A percentile compares a stretch with the other conserved stretches of the same genome.
These are phyloP conservation scores for Volutella citrinella DNA, from an alignment of 2,329 filamentous ascomycete genomes.

Conservation along the genomic window DNA sequence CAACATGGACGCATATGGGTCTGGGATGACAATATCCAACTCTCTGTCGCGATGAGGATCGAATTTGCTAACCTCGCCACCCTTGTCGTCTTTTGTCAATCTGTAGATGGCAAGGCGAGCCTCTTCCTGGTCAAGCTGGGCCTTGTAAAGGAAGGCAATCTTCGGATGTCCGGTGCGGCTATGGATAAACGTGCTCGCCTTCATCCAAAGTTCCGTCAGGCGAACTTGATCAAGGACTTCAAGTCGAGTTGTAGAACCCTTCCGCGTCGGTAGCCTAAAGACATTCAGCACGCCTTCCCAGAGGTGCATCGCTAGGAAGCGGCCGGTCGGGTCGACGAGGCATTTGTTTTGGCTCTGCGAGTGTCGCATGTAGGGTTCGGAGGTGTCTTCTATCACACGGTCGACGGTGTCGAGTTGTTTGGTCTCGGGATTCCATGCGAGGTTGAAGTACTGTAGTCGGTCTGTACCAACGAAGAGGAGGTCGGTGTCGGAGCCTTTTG, in stretches of 20 bases:
- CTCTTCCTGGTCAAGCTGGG: conserved; percentile 48
- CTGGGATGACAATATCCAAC: conserved; percentile 50
- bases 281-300: conserved; percentile 60
- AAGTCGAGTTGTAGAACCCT: conserved; percentile 42
- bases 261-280: conserved; percentile 47
- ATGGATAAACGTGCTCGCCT: conserved; percentile 54
- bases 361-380: conserved; percentile 65
- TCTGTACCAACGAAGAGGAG: conserved; percentile 92
- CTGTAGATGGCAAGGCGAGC: conserved; percentile 58
- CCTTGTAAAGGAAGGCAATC: conserved; percentile 58
- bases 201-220: conserved; percentile 58
- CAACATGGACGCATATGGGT: conserved; percentile 56
- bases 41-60: conserved; percentile 54
- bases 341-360: conserved; percentile 81
- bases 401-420: conserved; percentile 50
- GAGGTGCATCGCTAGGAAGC: conserved; percentile 55
- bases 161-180: conserved; percentile 57
- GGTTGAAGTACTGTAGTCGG: conserved; percentile 83
- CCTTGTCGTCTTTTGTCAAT: conserved; percentile 56
- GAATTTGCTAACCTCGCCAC: conserved; percentile 52
- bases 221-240: conserved; percentile 53
- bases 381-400: conserved; percentile 49
- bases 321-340: conserved; percentile 75
- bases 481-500: conserved; percentile 70
- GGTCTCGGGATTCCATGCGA: conserved; percentile 70